Base-by-base conservation (phyloP, 441 rosid genomes). In the Rhodomyrtus psidioides region DNA sequence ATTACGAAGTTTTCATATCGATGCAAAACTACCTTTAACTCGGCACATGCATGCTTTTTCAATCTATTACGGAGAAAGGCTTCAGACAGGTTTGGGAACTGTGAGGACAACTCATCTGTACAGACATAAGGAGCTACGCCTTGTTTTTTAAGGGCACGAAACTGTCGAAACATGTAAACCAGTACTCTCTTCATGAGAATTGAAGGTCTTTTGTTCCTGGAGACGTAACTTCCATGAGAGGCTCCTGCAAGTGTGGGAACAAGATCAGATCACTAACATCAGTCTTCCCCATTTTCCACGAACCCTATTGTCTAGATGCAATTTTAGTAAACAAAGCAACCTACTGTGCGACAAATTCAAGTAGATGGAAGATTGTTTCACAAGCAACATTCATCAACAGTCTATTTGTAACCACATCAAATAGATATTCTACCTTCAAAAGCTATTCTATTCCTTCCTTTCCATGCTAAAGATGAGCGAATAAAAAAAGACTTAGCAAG, bases 161-260 rank as follows among this genome's bases (percentile, higher is more conserved):
- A 96, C 88, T 95, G 95, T 44, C 98, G 97, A 88, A 94, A 96
- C 87, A 95, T 95, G 91, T 94, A 91, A 83, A 96, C 95, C 91
- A 95, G 88, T 92, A 95, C 88, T 92, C 95, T 92, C 87, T 96
- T 95, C 91, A 94, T 88, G 88, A 92, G 88, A 89, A 88, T 91
- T 92, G 98, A 88, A 94, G 94, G 91, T 92, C 95, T 93, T 98
- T 98, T 62, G 97, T 91, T 88, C 91, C 95, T 84, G 98, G 99
- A 87, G 99, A 89, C 86, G 95, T 94, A 60, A 96, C 99, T 93
- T 96, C 99, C 98, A 94, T 92, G 75, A 94, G 95, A 84, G 99
- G 99, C 91, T 96, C 99, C 99, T 98, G 90, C 89, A 87, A 84
- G 16, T 57, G 83, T 46, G 85, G 59, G 87, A 86, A 53, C 82